These are phyloP conservation scores for Jamesozyma gamospora DNA, from an alignment of 805 yeast species.

Conservation along the genomic window DNA sequence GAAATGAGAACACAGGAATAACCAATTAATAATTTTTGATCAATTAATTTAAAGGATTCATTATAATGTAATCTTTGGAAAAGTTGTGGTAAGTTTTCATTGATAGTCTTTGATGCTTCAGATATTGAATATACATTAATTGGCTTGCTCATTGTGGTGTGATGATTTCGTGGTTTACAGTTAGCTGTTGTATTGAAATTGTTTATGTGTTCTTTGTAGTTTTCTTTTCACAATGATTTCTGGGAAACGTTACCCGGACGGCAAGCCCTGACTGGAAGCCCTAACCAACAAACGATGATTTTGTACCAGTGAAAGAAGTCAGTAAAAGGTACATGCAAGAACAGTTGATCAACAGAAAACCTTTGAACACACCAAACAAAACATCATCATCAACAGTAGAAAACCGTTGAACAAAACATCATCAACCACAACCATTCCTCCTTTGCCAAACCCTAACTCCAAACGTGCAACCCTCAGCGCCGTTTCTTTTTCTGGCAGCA, in stretches of 20 bases:
- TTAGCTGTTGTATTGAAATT: no score
- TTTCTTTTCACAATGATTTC: no score
- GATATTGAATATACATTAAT: constrained; percentile 27
- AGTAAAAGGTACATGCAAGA: no score
- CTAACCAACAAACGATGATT: no score
- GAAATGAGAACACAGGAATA: constrained; percentile 40
- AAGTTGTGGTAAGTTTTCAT: constrained; percentile 21
- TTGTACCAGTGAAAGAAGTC: no score
- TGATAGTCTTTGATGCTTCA: constrained; percentile 23
- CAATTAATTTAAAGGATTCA: constrained; percentile 25
- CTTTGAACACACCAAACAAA: not conserved
- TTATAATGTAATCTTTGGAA: constrained; percentile 18
- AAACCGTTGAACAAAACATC: no score
- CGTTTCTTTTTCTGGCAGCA: not conserved
- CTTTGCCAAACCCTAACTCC: no score
- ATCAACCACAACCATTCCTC: not conserved
- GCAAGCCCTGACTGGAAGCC: no score
- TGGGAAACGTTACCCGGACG: no score
- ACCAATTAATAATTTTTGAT: constrained; percentile 43
- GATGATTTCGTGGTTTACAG: no score
- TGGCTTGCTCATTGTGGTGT: constrained; percentile 23
- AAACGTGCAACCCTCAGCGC: not conserved
- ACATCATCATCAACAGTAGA: not conserved
- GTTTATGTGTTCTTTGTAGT: no score
- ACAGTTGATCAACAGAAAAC: no score